These are phyloP conservation scores for Debaryomyces fabryi DNA, from an alignment of 1,139 yeast genomes.

Conservation along the genomic window DNA sequence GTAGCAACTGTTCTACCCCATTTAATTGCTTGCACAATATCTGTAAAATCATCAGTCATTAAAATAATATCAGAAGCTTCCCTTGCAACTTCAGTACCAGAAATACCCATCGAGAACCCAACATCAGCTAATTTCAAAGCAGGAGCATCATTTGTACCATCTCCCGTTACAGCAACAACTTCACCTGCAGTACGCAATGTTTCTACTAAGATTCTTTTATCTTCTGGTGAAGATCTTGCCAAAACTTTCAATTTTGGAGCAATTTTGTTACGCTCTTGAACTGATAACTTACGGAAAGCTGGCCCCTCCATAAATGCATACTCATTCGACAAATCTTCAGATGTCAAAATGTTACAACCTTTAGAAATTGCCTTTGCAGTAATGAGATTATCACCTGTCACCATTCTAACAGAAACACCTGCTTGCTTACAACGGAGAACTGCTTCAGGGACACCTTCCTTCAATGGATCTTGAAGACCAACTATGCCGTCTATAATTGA, in stretches of 20 bases:
- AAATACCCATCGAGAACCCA: slow-evolving; percentile 91
- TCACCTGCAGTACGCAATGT: slow-evolving; percentile 81
- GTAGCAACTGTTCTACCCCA: slow-evolving; percentile 99
- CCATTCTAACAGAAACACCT: slow-evolving; percentile 96
- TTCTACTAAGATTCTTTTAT: slow-evolving; percentile 83
- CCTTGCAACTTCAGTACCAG: slow-evolving; percentile 93
- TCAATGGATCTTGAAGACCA: slow-evolving; percentile 93
- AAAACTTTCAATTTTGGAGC: slow-evolving; percentile 79
- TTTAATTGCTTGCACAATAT: slow-evolving; percentile 95
- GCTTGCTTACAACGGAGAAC: slow-evolving; percentile 84
- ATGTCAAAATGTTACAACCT: slow-evolving; percentile 76
- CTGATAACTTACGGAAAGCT: slow-evolving; percentile 66
- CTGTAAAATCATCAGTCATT: slow-evolving; percentile 94
- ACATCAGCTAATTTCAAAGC: slow-evolving; percentile 90
- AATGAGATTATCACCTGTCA: slow-evolving; percentile 89
- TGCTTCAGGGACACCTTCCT: slow-evolving; percentile 88
- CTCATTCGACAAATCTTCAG: slow-evolving; percentile 54
- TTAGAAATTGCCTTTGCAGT: slow-evolving; percentile 91
- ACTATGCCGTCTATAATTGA: slow-evolving; percentile 69
- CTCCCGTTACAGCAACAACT: slow-evolving; percentile 98
- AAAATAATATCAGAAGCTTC: slow-evolving; percentile 93
- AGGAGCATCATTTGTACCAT: slow-evolving; percentile 97
- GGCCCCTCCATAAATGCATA: slow-evolving; percentile 92
- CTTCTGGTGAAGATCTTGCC: slow-evolving; percentile 96
- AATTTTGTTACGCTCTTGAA: slow-evolving; percentile 56